A percentile compares a stretch with the other conserved stretches of the same genome.
phyloP scores from a whole-genome alignment of 208 protist species.

The Jaenimonas drosophilae region DNA sequence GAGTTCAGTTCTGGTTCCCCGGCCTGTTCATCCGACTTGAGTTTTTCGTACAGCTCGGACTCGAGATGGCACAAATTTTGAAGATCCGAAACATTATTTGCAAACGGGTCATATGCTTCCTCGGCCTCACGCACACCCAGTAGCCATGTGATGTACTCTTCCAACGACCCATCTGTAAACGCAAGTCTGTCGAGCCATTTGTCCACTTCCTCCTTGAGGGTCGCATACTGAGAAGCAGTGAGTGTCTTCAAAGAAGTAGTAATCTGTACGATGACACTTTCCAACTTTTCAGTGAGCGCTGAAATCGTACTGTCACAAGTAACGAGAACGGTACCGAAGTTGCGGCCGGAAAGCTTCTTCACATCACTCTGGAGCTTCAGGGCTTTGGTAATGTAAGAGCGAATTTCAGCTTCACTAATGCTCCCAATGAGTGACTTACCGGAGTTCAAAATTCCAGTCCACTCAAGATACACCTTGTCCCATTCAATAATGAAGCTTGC shows the following conservation, averaged over 20 bases:
- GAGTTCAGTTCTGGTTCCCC: conserved; percentile 14
- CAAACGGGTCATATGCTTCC: conserved; percentile 18
- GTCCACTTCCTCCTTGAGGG: conserved; percentile 17
- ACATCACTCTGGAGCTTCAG: conserved; percentile 32
- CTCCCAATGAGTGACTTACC: conserved; percentile 6
- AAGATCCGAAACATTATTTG: conserved; percentile 21
- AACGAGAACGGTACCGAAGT: conserved; percentile 28
- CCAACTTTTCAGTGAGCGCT: conserved; percentile 14
- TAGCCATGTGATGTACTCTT: conserved; percentile 35
- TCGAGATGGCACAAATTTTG: conserved; percentile 32
- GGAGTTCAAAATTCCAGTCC: conserved; percentile 8
- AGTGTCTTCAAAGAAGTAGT: conserved; percentile 17
- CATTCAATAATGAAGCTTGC: conserved; percentile 28
- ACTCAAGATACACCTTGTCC: conserved; percentile 14
- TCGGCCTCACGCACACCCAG: conserved; percentile 21
- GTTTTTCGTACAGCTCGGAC: conserved; percentile 25
- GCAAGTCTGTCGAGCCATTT: conserved; percentile 21
- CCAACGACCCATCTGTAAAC: conserved; percentile 18
- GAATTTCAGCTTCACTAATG: conserved; percentile 33
- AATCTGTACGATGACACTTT: conserved; percentile 25
- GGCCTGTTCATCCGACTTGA: not conserved
- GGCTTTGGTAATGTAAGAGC: conserved; percentile 19
- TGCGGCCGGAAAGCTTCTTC: conserved; percentile 22
- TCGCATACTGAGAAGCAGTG: conserved; percentile 12
- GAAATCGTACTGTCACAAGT: conserved; percentile 18